These are phyloP conservation scores for Pterocarpus macrocarpus DNA, from an alignment of 306 rosid species.

Conservation along the genomic window DNA sequence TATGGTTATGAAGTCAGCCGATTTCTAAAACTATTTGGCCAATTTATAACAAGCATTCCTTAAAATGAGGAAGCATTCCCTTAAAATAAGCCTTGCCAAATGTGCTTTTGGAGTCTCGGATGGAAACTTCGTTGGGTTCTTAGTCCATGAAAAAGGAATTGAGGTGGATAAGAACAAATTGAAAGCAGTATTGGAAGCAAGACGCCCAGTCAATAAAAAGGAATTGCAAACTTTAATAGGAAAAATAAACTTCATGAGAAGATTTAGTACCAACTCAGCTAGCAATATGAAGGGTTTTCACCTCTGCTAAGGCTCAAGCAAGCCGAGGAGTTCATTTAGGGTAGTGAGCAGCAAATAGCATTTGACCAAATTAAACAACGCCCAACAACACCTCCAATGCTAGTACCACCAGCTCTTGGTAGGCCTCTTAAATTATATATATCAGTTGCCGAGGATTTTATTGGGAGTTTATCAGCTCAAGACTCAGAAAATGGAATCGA, in stretches of 20 bases:
- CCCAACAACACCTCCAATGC: background rate
- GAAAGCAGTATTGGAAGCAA: background rate
- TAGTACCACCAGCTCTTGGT: background rate
- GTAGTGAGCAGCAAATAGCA: background rate
- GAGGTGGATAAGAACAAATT: background rate
- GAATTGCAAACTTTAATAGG: background rate
- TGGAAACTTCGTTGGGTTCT: background rate
- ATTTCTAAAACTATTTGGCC: too few relatives aligned
- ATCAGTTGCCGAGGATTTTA: background rate
- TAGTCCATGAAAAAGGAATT: background rate
- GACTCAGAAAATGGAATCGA: background rate
- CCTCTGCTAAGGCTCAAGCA: background rate
- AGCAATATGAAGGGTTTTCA: background rate
- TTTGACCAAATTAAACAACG: background rate
- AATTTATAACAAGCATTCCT: too few relatives aligned
- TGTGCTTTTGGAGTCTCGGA: background rate
- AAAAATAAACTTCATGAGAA: background rate
- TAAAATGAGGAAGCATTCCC: background rate
- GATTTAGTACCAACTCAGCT: background rate
- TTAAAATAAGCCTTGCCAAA: background rate
- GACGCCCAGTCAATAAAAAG: background rate
- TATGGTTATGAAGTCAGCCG: too few relatives aligned
- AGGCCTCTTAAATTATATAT: background rate
- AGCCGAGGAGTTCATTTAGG: background rate
- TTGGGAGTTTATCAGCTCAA: background rate